phyloP scores from a whole-genome alignment of 306 rosid genomes.

The Casuarina cunninghamiana region DNA sequence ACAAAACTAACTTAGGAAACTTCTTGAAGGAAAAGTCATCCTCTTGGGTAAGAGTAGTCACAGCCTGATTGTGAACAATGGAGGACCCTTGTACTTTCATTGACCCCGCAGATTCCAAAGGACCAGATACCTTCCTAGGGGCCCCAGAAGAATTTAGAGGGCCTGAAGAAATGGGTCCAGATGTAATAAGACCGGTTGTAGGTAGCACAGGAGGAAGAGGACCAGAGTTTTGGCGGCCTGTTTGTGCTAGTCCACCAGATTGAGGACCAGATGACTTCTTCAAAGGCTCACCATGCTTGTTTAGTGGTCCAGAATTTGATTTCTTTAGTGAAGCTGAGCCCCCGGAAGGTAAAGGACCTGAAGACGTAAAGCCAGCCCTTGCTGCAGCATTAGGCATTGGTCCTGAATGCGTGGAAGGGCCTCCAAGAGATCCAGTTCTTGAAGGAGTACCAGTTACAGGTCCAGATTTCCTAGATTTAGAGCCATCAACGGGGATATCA shows the following conservation, averaged over 20 bases:
- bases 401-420: conserved; percentile 92
- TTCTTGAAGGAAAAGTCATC: conserved; percentile 81
- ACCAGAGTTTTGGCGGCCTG: conserved; percentile 83
- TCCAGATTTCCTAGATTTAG: conserved; percentile 95
- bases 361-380: conserved; percentile 62
- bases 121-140: conserved; percentile 95
- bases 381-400: conserved; percentile 79
- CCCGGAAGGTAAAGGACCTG: conserved; percentile 61
- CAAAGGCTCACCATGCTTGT: conserved; percentile 93
- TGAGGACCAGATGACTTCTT: conserved; percentile 98
- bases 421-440: conserved; percentile 93
- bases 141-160: conserved; percentile 96
- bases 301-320: conserved; percentile 93
- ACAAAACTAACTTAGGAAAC: conserved; percentile 85
- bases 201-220: conserved; percentile 92
- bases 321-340: conserved; percentile 80
- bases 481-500: conserved; percentile 85
- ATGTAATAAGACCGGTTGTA: conserved; percentile 91
- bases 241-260: conserved; percentile 79
- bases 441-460: conserved; percentile 69
- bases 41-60: conserved; percentile 70
- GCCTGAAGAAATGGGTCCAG: conserved; percentile 93
- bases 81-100: conserved; percentile 60
- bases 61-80: conserved; percentile 71
- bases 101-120: conserved; percentile 76